Base-by-base conservation (phyloP, 257 asterid species). In the Salvia hispanica region DNA sequence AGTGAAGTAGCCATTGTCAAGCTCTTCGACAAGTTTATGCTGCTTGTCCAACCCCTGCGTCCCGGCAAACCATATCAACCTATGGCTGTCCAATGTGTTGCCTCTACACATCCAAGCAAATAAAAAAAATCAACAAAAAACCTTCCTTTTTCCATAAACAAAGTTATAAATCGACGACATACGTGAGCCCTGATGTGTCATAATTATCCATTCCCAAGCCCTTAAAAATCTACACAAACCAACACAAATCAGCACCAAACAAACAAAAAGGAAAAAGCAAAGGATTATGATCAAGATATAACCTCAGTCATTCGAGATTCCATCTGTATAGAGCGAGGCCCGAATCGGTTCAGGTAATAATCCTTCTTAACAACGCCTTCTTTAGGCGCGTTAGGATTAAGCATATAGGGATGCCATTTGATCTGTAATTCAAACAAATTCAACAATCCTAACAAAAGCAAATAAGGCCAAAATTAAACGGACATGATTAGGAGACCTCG, bases 221-320 rank as follows among this genome's bases (percentile, higher is more conserved):
- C 58, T 69, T 75, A 64, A 75, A 75, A 28, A 63, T 63, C 79
- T 74, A 69, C 64, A 47, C 4, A 74, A 2, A 64, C 45, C 72
- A 45, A 40, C 31, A 4, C 34, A n/a, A 61, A 47, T 31, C 31
- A 60, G 16, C 36, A 52, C 42, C 16, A 15, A 4, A 37, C n/a
- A 25, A 48, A 36, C 7, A 6, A 39, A 28, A 18, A 18, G 21
- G 1, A 18, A 18, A 8, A 0, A 6, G 13, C 33, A 16, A 51
- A 31, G 44, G 40, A 66, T 7, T 2, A 61, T 45, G 15, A 67
- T 47, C 8, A 47, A 67, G 42, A 59, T 57, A 18, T 2, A 39
- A 91, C 97, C 96, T 89, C 89, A 2, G 92, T 5, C 96, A 89
- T 89, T 69, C 85, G 81, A 45, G 84, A 34, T 51, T 74, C 80